phyloP scores from a whole-genome alignment of 306 rosid species.

The Fragaria iinumae region DNA sequence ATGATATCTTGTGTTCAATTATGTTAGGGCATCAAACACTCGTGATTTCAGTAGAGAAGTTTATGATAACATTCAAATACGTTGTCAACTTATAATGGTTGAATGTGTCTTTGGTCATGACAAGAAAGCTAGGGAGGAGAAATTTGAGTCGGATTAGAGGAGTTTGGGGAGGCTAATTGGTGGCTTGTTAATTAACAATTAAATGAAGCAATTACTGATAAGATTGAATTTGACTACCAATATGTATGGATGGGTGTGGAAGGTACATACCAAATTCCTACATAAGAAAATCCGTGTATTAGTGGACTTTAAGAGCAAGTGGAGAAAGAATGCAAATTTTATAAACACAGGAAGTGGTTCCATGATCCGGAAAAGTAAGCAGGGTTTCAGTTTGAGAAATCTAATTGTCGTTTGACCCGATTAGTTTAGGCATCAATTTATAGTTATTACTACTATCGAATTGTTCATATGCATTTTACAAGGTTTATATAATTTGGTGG shows the following conservation, averaged over 20 bases:
- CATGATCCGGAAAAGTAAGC: not conserved
- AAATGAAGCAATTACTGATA: not conserved
- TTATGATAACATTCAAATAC: not conserved
- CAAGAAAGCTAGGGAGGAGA: not conserved
- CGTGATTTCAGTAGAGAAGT: not conserved
- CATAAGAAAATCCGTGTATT: not conserved
- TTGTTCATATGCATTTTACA: no score
- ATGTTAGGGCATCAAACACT: not conserved
- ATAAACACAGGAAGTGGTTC: not conserved
- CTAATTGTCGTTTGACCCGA: not conserved
- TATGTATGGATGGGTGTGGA: not conserved
- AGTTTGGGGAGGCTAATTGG: not conserved
- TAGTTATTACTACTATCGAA: no score
- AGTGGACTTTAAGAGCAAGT: not conserved
- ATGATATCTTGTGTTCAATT: not conserved
- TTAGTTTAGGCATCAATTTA: not conserved
- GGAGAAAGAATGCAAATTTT: not conserved
- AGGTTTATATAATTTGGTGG: no score
- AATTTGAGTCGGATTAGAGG: not conserved
- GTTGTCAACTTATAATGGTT: not conserved
- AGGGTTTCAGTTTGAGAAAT: slow-evolving; percentile 3
- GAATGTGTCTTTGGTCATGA: not conserved
- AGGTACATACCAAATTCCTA: not conserved
- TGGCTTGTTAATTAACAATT: not conserved
- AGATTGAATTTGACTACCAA: not conserved